Conservation (phyloP, 1,284 basidiomycete species). For the Rhodotorula sp. region DNA sequence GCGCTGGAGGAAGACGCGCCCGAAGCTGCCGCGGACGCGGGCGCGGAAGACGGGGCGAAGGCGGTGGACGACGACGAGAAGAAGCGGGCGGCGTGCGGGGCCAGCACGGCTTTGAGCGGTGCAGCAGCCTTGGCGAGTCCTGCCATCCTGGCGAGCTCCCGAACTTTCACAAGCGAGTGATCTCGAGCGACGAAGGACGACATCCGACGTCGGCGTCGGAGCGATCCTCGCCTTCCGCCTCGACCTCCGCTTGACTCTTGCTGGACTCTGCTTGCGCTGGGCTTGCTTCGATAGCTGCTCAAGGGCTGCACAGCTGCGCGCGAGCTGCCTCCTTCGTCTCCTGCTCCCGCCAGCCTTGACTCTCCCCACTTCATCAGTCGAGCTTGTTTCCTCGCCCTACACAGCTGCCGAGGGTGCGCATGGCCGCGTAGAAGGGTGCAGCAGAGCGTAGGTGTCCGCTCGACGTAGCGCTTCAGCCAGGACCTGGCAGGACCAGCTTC, state of each 20-base stretch:
- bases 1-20: no score
- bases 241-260: no score
- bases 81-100: slow-evolving; percentile 9
- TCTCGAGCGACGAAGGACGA: background rate
- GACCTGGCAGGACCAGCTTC: no score
- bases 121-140: background rate
- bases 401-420: no score
- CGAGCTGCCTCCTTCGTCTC: background rate
- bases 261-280: no score
- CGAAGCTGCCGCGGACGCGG: background rate
- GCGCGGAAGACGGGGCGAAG: background rate
- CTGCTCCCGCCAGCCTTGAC: background rate
- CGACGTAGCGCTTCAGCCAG: no score
- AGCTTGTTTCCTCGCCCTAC: no score
- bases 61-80: slow-evolving; percentile 16
- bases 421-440: no score
- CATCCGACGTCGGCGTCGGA: background rate
- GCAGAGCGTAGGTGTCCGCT: no score
- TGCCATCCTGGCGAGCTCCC: background rate
- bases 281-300: no score
- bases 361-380: background rate
- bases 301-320: background rate
- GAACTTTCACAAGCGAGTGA: no score
- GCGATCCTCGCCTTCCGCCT: background rate
- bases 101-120: background rate